Percentiles rank a stretch among this genome's conserved stretches.
phyloP scores from a whole-genome alignment of 2,329 filamentous ascomycete genomes.

The Scedosporium apiospermum region DNA sequence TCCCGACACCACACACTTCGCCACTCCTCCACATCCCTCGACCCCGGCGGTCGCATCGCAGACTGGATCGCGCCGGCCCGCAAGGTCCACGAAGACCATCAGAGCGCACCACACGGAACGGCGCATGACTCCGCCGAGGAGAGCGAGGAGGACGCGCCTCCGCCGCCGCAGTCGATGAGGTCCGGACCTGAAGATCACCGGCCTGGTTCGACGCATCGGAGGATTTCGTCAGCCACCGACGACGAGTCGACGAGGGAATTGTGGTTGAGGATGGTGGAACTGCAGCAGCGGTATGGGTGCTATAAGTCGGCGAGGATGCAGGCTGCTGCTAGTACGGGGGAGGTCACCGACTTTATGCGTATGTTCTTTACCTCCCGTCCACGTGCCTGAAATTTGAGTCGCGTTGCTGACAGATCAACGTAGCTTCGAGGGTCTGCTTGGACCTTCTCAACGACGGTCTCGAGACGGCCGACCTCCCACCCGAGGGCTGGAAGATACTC shows the following conservation, averaged over 20 bases:
- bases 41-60: not conserved
- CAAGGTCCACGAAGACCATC: not conserved
- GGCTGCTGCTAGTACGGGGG: constrained; percentile 31
- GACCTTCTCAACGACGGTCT: constrained; percentile 5
- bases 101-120: not conserved
- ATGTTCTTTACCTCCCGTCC: constrained; percentile 15
- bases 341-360: constrained; percentile 33
- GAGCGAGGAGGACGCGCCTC: not conserved
- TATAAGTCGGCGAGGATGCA: constrained; percentile 40
- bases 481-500: constrained; percentile 5
- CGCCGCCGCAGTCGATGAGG: not conserved
- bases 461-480: not conserved
- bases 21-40: not conserved
- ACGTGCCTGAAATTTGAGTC: not conserved
- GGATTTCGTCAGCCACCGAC: constrained; percentile 3
- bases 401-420: not conserved
- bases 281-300: constrained; percentile 36
- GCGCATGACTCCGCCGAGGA: not conserved
- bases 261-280: constrained; percentile 38
- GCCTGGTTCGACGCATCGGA: not conserved
- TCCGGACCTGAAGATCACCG: not conserved
- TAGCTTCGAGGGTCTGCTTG: constrained; percentile 2
- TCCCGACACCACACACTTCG: not conserved
- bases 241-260: constrained; percentile 18
- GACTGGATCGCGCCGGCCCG: not conserved